Conservation (phyloP, 1,284 basidiomycete species). For the Malassezia obtusa region DNA sequence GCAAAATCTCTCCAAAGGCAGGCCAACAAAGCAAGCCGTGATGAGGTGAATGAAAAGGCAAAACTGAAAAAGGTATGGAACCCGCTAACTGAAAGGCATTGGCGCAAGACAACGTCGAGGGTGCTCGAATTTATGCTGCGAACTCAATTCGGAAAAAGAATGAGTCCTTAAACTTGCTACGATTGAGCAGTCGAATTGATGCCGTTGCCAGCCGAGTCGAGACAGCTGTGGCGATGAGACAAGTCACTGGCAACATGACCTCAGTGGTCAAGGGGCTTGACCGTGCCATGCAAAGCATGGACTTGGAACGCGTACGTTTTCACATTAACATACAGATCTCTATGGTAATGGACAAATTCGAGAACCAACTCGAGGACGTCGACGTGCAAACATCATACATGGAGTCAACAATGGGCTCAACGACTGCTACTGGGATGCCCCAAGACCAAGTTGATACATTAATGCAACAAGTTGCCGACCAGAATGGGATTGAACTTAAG, state of each 20-base stretch:
- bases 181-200: constrained; percentile 61
- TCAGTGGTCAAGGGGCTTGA: constrained; percentile 97
- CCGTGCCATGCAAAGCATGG: constrained; percentile 98
- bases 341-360: constrained; percentile 98
- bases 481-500: constrained; percentile 88
- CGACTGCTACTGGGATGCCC: constrained; percentile 83
- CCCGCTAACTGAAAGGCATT: constrained; percentile 60
- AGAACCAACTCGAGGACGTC: constrained; percentile 86
- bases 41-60: constrained; percentile 42
- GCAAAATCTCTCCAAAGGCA: constrained; percentile 47
- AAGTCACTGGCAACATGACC: constrained; percentile 79
- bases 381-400: constrained; percentile 97
- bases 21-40: constrained; percentile 42
- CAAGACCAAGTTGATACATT: constrained; percentile 93
- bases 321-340: constrained; percentile 62
- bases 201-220: constrained; percentile 93
- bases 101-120: constrained; percentile 90
- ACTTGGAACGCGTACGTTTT: constrained; percentile 73
- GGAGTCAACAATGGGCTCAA: constrained; percentile 90
- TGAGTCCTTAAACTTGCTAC: constrained; percentile 67
- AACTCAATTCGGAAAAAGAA: constrained; percentile 99
- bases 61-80: constrained; percentile 43
- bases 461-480: constrained; percentile 88
- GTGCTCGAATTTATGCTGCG: constrained; percentile 95
- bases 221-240: constrained; percentile 96